Evolutionary conservation across 345 rosid genomes (phyloP).

Genomic region (Arabis hirsuta): DNA sequence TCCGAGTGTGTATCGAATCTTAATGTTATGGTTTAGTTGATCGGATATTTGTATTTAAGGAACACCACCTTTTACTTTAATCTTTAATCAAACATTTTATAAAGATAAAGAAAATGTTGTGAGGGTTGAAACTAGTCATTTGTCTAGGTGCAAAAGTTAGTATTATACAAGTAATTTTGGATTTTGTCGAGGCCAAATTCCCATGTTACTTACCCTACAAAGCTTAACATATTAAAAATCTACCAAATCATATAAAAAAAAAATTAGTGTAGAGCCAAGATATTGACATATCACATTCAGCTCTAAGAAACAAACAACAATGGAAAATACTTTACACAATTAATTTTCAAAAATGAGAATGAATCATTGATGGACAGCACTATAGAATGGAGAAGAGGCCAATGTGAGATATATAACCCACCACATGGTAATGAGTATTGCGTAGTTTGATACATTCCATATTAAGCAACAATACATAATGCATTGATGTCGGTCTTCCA

Average conservation of each 20-base stretch:
- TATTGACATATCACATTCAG: not conserved
- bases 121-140: not conserved
- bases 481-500: slow-evolving; percentile 37
- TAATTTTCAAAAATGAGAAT: not conserved
- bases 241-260: not conserved
- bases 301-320: slow-evolving; percentile 22
- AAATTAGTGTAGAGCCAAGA: not conserved
- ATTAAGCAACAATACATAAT: slow-evolving; percentile 39
- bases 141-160: not conserved
- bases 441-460: slow-evolving; percentile 39
- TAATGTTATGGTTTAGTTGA: too few species aligned
- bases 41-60: too few species aligned
- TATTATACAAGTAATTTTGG: not conserved
- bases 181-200: not conserved
- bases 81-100: too few species aligned
- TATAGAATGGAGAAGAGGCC: slow-evolving; percentile 33
- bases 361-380: slow-evolving; percentile 37
- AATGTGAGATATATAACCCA: slow-evolving; percentile 38
- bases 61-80: too few species aligned
- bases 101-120: too few species aligned
- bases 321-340: not conserved
- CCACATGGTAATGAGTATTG: slow-evolving; percentile 44
- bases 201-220: not conserved
- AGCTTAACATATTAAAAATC: not conserved
- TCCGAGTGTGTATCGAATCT: too few species aligned